phyloP scores from a whole-genome alignment of 2,329 filamentous ascomycete genomes.

The Aureobasidium melanogenum region DNA sequence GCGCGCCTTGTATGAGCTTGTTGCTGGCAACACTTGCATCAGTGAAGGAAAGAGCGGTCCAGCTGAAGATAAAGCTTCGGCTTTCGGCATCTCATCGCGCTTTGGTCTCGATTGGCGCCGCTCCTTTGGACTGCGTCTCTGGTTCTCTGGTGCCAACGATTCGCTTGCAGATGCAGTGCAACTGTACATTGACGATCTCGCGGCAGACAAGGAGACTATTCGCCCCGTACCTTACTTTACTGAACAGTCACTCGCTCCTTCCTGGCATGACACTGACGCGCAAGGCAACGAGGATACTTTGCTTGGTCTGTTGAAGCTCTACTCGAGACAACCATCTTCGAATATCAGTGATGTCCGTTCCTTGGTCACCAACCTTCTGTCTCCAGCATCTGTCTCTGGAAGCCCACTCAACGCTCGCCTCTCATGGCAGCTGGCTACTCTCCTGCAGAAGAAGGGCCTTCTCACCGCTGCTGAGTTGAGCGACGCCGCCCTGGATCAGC shows the following conservation, averaged over 20 bases:
- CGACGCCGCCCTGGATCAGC: conserved; percentile 49
- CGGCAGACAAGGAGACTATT: conserved; percentile 58
- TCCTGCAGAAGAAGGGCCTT: conserved; percentile 29
- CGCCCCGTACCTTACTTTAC: conserved; percentile 64
- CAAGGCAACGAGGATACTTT: conserved; percentile 65
- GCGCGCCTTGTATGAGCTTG: conserved; percentile 78
- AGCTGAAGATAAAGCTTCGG: conserved; percentile 68
- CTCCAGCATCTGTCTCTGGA: conserved; percentile 67
- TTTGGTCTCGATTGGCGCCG: conserved; percentile 91
- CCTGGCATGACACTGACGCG: conserved; percentile 53
- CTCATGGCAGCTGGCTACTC: conserved; percentile 73
- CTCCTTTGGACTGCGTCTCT: conserved; percentile 81
- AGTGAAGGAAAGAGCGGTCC: conserved; percentile 68
- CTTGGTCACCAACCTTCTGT: conserved; percentile 49
- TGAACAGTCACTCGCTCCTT: conserved; percentile 47
- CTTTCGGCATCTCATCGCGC: conserved; percentile 72
- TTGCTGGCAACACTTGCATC: conserved; percentile 78
- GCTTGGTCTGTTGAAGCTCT: conserved; percentile 79
- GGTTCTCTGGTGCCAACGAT: conserved; percentile 67
- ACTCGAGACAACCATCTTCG: conserved; percentile 48
- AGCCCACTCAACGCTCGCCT: conserved; percentile 67
- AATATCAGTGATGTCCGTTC: conserved; percentile 6
- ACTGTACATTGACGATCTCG: conserved; percentile 65
- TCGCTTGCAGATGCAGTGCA: conserved; percentile 63
- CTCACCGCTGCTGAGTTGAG: conserved; percentile 15